A percentile compares a stretch with the other conserved stretches of the same genome.
phyloP scores from a whole-genome alignment of 768 basidiomycete species.

The Pulveroboletus sp. region DNA sequence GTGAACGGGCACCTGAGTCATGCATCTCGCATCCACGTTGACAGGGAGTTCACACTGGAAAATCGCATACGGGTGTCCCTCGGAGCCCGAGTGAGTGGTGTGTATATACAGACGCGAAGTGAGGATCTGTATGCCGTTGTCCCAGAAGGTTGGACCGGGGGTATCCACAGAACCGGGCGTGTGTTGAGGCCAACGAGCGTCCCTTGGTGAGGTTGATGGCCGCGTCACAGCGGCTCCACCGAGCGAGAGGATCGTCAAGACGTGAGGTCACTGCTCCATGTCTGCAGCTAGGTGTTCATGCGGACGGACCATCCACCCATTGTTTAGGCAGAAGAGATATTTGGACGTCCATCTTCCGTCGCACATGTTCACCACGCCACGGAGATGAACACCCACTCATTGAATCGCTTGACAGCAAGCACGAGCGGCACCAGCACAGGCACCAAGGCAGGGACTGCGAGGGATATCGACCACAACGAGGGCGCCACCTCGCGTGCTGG shows the following conservation, averaged over 20 bases:
- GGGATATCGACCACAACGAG: no score
- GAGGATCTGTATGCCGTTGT: not conserved
- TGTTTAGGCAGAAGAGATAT: not conserved
- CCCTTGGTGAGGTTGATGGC: constrained; percentile 7
- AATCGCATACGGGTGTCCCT: no score
- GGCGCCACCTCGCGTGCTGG: no score
- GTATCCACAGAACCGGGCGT: no score
- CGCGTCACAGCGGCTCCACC: not conserved
- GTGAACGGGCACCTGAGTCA: no score
- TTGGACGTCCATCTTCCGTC: not conserved
- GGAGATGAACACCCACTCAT: constrained; percentile 14
- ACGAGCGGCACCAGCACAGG: no score
- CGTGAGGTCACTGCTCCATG: constrained; percentile 13
- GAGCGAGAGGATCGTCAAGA: not conserved
- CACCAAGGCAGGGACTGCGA: not conserved
- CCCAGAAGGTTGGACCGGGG: not conserved
- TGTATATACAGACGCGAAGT: no score
- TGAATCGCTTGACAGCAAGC: not conserved
- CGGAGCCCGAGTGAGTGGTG: no score
- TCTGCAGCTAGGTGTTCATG: not conserved
- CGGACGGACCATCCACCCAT: constrained; percentile 16
- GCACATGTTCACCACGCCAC: not conserved
- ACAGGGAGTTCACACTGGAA: no score
- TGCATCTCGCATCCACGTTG: no score
- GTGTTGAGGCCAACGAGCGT: not conserved